phyloP scores from a whole-genome alignment of 768 basidiomycete species.

The Tremella yokohamensis region DNA sequence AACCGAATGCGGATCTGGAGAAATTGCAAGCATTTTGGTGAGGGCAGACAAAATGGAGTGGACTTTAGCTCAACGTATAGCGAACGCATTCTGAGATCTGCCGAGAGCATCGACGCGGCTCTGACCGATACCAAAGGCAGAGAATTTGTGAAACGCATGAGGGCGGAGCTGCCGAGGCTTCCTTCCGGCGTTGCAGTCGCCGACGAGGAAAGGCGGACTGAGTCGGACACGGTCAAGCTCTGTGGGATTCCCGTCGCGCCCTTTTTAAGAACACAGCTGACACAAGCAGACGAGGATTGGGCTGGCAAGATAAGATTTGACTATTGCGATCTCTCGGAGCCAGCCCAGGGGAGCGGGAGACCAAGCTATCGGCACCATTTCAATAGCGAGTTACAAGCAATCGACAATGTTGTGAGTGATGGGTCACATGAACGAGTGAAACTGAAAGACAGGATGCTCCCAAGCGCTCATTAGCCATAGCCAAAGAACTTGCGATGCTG shows the following conservation, averaged over 20 bases:
- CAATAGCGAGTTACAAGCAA: slow-evolving; percentile 12
- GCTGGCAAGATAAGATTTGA: slow-evolving; percentile 77
- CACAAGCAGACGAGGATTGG: slow-evolving; percentile 65
- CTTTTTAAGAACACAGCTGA: slow-evolving; percentile 5
- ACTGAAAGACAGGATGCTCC: slow-evolving; percentile 61
- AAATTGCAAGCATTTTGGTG: slow-evolving; percentile 74
- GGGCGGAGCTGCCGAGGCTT: slow-evolving; percentile 71
- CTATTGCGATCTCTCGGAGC: slow-evolving; percentile 75
- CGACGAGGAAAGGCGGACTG: slow-evolving; percentile 62
- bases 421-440: background rate
- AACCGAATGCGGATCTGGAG: slow-evolving; percentile 66
- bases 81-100: slow-evolving; percentile 75
- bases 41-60: slow-evolving; percentile 3
- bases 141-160: slow-evolving; percentile 74
- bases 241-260: background rate
- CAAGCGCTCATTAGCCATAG: slow-evolving; percentile 86
- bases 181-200: slow-evolving; percentile 60
- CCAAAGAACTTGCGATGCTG: slow-evolving; percentile 93
- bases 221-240: background rate
- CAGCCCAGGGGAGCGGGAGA: slow-evolving; percentile 45
- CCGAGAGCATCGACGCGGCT: slow-evolving; percentile 79
- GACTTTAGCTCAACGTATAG: slow-evolving; percentile 21
- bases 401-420: slow-evolving; percentile 17
- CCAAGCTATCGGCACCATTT: slow-evolving; percentile 28
- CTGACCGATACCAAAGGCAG: slow-evolving; percentile 84